Evolutionary conservation across 495 filamentous ascomycete species (phyloP).

Genomic region (Daldinia decipiens): DNA sequence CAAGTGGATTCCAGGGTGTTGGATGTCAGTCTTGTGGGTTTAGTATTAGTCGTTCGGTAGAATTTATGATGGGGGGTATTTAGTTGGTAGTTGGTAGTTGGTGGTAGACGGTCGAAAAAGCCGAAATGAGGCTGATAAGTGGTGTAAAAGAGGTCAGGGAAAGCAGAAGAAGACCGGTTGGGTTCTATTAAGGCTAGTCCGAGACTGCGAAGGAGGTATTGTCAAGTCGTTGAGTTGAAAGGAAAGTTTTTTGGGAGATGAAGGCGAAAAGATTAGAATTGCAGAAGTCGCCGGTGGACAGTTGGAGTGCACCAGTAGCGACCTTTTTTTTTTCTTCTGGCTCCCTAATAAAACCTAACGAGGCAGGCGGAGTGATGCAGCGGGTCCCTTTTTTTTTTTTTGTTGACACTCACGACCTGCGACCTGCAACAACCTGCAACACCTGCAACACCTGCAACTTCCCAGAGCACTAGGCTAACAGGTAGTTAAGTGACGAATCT

Average conservation of each 20-base stretch:
- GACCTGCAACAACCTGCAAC: not conserved
- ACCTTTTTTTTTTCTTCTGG: conserved; percentile 40
- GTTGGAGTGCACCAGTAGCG: conserved; percentile 43
- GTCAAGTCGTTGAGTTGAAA: conserved; percentile 37
- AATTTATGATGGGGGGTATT: conserved; percentile 44
- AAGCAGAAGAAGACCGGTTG: conserved; percentile 13
- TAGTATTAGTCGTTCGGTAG: conserved; percentile 11
- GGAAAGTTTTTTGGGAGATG: conserved; percentile 34
- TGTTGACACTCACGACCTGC: conserved; percentile 51
- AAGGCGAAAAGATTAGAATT: conserved; percentile 41
- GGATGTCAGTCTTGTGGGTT: conserved; percentile 16
- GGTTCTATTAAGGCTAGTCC: conserved; percentile 18
- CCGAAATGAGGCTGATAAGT: conserved; percentile 6
- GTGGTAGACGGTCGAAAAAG: conserved; percentile 18
- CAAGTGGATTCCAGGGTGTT: conserved; percentile 36
- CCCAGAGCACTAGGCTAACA: conserved; percentile 1
- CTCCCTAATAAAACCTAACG: conserved; percentile 39
- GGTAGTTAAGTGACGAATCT: not conserved
- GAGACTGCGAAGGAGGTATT: conserved; percentile 35
- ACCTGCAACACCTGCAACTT: conserved; percentile 3
- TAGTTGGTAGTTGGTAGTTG: conserved; percentile 19
- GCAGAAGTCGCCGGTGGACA: conserved; percentile 43
- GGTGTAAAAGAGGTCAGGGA: conserved; percentile 8
- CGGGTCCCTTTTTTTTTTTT: conserved; percentile 47
- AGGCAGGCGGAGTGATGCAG: conserved; percentile 45